Conservation (phyloP, 805 yeast species). For the Yamadazyma laniorum region DNA sequence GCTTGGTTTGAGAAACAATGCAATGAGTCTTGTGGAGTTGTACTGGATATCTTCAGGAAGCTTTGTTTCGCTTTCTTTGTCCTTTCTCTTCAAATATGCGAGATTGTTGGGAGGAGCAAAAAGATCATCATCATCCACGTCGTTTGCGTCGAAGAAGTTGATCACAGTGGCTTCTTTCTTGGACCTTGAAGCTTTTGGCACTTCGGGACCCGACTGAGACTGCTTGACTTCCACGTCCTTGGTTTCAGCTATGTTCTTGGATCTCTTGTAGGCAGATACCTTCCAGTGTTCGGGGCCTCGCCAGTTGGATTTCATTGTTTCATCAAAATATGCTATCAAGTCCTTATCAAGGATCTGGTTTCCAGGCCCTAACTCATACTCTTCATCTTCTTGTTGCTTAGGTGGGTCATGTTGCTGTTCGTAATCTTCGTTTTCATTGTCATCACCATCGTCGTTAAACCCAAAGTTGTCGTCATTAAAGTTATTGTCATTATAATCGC, state of each 20-base stretch:
- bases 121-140: constrained; percentile 29
- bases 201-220: constrained; percentile 6
- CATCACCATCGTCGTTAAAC: constrained; percentile 15
- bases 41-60: constrained; percentile 76
- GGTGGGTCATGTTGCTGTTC: constrained; percentile 8
- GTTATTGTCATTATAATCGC: constrained; percentile 12
- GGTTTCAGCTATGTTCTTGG: constrained; percentile 24
- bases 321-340: constrained; percentile 79
- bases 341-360: constrained; percentile 51
- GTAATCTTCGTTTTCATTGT: constrained; percentile 13
- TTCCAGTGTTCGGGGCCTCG: constrained; percentile 93
- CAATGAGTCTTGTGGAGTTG: constrained; percentile 64
- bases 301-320: constrained; percentile 70
- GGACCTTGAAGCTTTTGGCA: neutral
- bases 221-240: neutral
- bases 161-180: constrained; percentile 23
- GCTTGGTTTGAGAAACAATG: constrained; percentile 66
- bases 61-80: constrained; percentile 30
- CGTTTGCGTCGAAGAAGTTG: constrained; percentile 33
- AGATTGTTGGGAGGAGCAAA: constrained; percentile 32
- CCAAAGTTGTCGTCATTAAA: constrained; percentile 16
- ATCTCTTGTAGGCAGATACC: constrained; percentile 56
- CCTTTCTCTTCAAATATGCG: constrained; percentile 13
- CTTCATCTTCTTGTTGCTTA: constrained; percentile 10
- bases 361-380: constrained; percentile 15